A percentile compares a stretch with the other conserved stretches of the same genome.
phyloP scores from a whole-genome alignment of 2,329 filamentous ascomycete genomes.

The Macrophomina tecta region DNA sequence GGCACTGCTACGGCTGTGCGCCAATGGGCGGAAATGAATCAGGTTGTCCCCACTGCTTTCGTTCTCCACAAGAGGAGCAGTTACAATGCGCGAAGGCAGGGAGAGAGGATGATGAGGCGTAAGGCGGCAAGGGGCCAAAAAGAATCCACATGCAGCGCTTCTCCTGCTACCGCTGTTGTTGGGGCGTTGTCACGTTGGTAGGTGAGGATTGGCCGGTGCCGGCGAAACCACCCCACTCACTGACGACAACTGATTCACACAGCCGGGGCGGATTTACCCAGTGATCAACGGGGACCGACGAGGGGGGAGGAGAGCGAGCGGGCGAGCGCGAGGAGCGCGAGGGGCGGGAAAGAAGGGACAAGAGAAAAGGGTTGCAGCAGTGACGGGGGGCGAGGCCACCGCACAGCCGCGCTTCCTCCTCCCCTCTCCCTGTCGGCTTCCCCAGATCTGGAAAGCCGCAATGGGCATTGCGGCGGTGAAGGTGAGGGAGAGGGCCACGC shows the following conservation, averaged over 20 bases:
- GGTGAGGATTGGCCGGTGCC: neutral
- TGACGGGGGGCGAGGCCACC: neutral
- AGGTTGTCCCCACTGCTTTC: neutral
- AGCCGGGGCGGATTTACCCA: constrained; percentile 13
- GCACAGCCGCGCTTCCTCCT: neutral
- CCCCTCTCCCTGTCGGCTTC: neutral
- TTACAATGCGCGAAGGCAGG: no score
- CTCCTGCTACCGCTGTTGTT: neutral
- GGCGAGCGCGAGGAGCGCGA: neutral
- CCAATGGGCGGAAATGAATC: neutral
- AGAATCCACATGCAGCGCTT: neutral
- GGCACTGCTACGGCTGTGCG: neutral
- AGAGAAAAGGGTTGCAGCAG: neutral
- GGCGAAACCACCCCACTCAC: neutral
- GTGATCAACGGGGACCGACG: constrained; percentile 12
- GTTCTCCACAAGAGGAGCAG: neutral
- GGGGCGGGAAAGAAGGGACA: neutral
- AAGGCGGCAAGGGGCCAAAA: neutral
- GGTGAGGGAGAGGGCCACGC: neutral
- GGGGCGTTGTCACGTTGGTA: neutral
- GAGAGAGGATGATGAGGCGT: neutral
- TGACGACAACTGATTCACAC: constrained; percentile 24
- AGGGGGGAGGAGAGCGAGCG: neutral
- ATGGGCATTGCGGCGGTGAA: constrained; percentile 9
- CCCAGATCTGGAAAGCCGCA: constrained; percentile 12